Evolutionary conservation across 768 basidiomycete species (phyloP), one percentile per base, ranked within the genome.

Genomic region (Pseudohyphozyma bogoriensis): DNA sequence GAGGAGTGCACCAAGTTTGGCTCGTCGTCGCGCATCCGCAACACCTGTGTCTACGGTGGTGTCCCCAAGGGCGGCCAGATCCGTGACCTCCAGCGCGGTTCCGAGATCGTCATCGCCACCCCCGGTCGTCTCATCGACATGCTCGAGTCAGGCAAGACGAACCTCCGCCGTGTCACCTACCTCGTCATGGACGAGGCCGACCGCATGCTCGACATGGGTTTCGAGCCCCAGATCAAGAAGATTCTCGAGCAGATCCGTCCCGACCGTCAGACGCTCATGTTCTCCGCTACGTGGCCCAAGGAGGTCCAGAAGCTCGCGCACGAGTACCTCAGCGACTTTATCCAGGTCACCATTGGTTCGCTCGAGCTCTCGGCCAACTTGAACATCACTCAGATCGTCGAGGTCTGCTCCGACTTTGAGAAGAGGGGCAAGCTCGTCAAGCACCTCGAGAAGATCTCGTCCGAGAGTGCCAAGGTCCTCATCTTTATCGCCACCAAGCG

Each of bases 161-260:
- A 97, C 75, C 81, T 99, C 55, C 87, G 87, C 59, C 85, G 95
- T 44, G 80, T 99, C 57, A 99, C 95, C 28, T 99, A 97, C 75
- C 81, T 99, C 42, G 95, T 99, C 72, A 88, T 99, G 85, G 95
- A 99, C 72, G 95, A 99, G 76, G 95, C 95, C 49, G 95, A 99
- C 78, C 89, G 95, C 72, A 99, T 99, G 95, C 81, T 99, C 65
- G 95, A 99, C 79, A 99, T 99, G 95, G 95, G 95, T 80, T 99
- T 99, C 78, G 95, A 99, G 77, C 95, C 95, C 56, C 95, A 99
- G 74, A 99, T 99, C 73, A 82, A 92, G 72, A 97, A 97, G 78
- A 96, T 99, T 66, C 88, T 97, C 67, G 79, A 85, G 68, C 95
- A 99, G 75, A 70, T 99, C 71, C 84, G 95, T 39, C 95, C 95